Evolutionary conservation across 2,329 filamentous ascomycete species (phyloP).

Genomic region (Ophiostoma triangulosporum): DNA sequence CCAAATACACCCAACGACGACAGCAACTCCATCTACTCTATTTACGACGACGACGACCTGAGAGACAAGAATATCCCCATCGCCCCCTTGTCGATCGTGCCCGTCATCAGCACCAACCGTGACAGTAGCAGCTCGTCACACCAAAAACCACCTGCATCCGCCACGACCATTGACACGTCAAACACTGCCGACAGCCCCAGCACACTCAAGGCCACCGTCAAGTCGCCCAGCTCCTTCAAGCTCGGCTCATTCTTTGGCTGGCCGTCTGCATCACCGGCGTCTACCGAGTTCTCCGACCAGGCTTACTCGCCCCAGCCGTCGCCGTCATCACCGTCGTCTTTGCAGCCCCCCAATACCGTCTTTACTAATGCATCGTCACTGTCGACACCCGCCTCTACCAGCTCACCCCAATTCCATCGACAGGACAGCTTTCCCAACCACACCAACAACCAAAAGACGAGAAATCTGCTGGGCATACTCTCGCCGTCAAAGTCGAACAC

Average conservation of each 20-base stretch:
- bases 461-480: conserved; percentile 5
- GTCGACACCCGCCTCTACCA: conserved; percentile 23
- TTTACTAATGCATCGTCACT: conserved; percentile 29
- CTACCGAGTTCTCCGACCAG: conserved; percentile 37
- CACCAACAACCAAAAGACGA: conserved; percentile 2
- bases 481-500: conserved; percentile 20
- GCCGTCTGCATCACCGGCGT: conserved; percentile 31
- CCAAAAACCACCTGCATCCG: neutral
- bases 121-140: neutral
- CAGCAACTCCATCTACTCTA: neutral
- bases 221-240: conserved; percentile 36
- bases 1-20: neutral
- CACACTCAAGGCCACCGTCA: conserved; percentile 27
- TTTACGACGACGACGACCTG: conserved; percentile 11
- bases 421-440: conserved; percentile 1
- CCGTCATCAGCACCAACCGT: conserved; percentile 1
- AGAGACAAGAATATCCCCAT: conserved; percentile 5
- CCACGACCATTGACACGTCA: neutral
- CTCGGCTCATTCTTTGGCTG: conserved; percentile 42
- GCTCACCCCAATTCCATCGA: conserved; percentile 19
- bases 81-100: neutral
- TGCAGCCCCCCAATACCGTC: conserved; percentile 15
- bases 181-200: conserved; percentile 4
- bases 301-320: conserved; percentile 35
- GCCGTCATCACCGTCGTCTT: conserved; percentile 21